phyloP scores from a whole-genome alignment of 192 early-diverging fungal genomes.

The Backusella macrospora region DNA sequence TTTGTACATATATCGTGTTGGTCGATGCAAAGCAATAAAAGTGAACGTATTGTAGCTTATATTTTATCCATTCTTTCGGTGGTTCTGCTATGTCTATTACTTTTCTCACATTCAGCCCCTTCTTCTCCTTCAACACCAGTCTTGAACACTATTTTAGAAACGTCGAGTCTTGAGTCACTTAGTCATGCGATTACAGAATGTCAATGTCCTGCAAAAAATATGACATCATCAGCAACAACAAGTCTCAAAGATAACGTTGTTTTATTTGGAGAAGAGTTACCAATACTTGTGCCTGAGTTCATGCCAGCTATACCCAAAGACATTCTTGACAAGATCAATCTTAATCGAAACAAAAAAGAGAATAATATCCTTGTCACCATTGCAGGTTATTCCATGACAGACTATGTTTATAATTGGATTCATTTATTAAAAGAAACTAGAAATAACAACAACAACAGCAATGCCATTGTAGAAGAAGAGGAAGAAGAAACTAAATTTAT shows the following conservation, averaged over 20 bases:
- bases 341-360: constrained; percentile 16
- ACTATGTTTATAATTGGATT: constrained; percentile 43
- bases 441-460: too few species aligned
- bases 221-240: background rate
- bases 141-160: background rate
- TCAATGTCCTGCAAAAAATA: background rate
- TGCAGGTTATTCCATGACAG: constrained; percentile 32
- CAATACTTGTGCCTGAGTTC: constrained; percentile 20
- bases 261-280: background rate
- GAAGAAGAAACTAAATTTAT: constrained; percentile 20
- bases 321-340: constrained; percentile 18
- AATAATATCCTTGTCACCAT: constrained; percentile 23
- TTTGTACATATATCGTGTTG: background rate
- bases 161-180: too few species aligned
- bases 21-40: background rate
- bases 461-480: background rate
- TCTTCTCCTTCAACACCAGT: background rate
- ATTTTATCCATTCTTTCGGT: background rate
- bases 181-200: background rate
- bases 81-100: background rate
- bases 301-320: constrained; percentile 3
- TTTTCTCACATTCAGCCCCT: background rate
- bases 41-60: background rate
- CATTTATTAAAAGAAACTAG: constrained; percentile 17
- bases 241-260: background rate